Conservation (phyloP, 805 yeast species). For the Saccharomycopsis guyanensis region DNA sequence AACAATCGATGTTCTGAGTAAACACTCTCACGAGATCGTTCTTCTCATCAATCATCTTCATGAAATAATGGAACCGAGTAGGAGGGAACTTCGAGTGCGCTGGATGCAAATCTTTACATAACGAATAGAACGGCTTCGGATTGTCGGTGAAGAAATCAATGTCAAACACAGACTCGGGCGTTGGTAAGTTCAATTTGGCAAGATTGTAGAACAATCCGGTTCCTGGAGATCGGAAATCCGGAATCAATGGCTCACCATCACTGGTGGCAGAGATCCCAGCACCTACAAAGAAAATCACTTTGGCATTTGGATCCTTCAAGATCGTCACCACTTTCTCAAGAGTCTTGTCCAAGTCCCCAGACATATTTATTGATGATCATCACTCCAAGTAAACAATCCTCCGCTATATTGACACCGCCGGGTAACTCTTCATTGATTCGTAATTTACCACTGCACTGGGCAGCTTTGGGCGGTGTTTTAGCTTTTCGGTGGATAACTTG, state of each 20-base stretch:
- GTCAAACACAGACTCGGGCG: slow-evolving; percentile 94
- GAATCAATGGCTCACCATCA: slow-evolving; percentile 37
- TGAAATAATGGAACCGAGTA: slow-evolving; percentile 70
- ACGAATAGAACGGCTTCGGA: slow-evolving; percentile 78
- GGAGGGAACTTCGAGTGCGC: slow-evolving; percentile 65
- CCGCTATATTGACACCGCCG: too few relatives aligned
- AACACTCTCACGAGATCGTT: slow-evolving; percentile 60
- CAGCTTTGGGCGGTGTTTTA: too few relatives aligned
- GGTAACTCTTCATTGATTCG: too few relatives aligned
- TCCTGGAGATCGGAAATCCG: slow-evolving; percentile 87
- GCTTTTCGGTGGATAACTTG: too few relatives aligned
- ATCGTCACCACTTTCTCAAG: slow-evolving; percentile 10
- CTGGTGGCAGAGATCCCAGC: slow-evolving; percentile 93
- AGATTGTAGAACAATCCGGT: slow-evolving; percentile 85
- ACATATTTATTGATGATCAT: too few relatives aligned
- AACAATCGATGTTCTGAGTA: slow-evolving; percentile 89
- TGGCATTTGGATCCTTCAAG: slow-evolving; percentile 24
- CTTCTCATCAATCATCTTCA: slow-evolving; percentile 60
- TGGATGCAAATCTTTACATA: slow-evolving; percentile 83
- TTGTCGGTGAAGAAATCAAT: slow-evolving; percentile 67
- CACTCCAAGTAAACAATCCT: too few relatives aligned
- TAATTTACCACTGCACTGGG: too few relatives aligned
- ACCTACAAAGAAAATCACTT: slow-evolving; percentile 68
- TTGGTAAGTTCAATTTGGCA: slow-evolving; percentile 67
- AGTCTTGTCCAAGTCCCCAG: background rate